phyloP scores from a whole-genome alignment of 306 rosid genomes.

The Acacia acuminata region DNA sequence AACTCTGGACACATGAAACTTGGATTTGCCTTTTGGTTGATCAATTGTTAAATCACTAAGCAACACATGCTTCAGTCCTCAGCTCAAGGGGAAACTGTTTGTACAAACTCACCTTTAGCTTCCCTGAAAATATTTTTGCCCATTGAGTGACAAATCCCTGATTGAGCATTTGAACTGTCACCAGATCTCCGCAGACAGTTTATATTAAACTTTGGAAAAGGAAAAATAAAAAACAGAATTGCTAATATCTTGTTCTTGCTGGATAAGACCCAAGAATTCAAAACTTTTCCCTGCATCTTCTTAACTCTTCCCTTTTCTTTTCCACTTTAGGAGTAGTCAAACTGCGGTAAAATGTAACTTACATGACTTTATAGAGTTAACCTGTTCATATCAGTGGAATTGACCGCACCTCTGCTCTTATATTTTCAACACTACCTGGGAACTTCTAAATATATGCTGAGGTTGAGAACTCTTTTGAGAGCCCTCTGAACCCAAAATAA shows the following conservation, averaged over 20 bases:
- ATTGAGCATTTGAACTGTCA: background rate
- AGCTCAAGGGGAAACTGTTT: no score
- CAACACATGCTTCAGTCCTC: no score
- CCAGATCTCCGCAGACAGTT: conserved; percentile 9
- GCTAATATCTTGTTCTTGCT: conserved; percentile 13
- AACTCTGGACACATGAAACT: no score
- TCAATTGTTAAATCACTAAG: no score
- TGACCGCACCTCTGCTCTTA: background rate
- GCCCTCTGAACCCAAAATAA: background rate
- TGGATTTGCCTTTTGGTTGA: no score
- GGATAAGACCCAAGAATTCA: conserved; percentile 28
- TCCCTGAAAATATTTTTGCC: conserved; percentile 24
- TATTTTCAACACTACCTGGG: background rate
- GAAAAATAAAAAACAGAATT: conserved; percentile 1
- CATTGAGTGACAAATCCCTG: background rate
- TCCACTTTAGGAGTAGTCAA: background rate
- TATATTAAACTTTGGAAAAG: conserved; percentile 8
- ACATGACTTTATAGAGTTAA: background rate
- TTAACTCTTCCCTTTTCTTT: conserved; percentile 10
- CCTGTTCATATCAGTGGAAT: background rate
- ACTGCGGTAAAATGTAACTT: background rate
- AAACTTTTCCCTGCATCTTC: conserved; percentile 9
- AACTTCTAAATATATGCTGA: background rate
- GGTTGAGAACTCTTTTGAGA: conserved; percentile 1
- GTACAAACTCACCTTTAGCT: conserved; percentile 15